Base-by-base conservation (phyloP, 2,329 filamentous ascomycete species). In the Alternaria angustiovoidea region DNA sequence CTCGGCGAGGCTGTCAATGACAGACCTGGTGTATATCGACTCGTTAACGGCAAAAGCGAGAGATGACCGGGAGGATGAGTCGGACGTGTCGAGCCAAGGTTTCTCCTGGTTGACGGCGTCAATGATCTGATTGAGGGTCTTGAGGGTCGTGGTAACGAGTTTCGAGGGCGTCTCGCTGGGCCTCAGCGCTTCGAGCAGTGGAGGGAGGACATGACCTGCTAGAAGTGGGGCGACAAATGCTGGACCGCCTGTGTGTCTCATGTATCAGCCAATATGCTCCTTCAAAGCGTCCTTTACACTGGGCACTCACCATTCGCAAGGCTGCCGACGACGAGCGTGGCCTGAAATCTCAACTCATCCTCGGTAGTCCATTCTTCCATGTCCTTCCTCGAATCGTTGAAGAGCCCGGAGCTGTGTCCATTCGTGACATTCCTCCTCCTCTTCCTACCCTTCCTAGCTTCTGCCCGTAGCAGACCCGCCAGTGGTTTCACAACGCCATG, bases 311-410 rank as follows among this genome's bases (percentile, higher is more conserved):
- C 93, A 80, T 91, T 89, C 58, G 93, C 92, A 73, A 98, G 87
- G 77, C 92, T 95, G 47, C 90, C 89, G 36, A 96, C 82, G n/a
- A 97, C 86, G 65, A 96, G 88, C 39, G 94, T 86, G n/a, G 91
- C 90, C 76, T 96, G 92, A 57, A 95, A 82, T 66, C 88, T 87
- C 48, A 89, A 84, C 44, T 87, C 84, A 57, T 94, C 89, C 60
- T 91, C 88, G 11, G 89, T 86, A 3, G 83, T 84, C 66, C 88
- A 79, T 12, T 79, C 74, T 20, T 53, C 51, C 24, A 51, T 9
- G n/a, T 38, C 58, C 18, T 55, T 48, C 38, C 47, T 42, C n/a
- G 43, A 53, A 24, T 61, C 62, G 18, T 42, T 58, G 47, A 58
- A 65, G 22, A 54, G 46, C 2, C 64, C 53, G 11, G 58, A 61